Evolutionary conservation across 192 early-diverging fungal species (phyloP).

Genomic region (Dissophora ornata): DNA sequence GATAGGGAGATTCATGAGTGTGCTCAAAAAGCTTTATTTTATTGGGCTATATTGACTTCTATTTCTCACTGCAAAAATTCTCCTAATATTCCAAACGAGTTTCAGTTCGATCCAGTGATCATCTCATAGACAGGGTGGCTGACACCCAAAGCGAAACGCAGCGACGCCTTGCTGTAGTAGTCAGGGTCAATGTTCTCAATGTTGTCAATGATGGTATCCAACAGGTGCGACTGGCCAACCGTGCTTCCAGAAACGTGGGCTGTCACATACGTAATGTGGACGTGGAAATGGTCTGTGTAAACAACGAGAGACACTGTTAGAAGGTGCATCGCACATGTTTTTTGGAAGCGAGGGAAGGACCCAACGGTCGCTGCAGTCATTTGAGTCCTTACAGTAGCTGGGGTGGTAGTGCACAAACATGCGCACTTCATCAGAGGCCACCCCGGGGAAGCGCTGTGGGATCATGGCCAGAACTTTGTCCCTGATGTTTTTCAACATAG

Average conservation of each 20-base stretch:
- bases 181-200: constrained; percentile 68
- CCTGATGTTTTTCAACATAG: constrained; percentile 71
- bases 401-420: constrained; percentile 87
- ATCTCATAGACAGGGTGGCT: constrained; percentile 51
- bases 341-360: too few relatives aligned
- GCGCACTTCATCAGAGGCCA: constrained; percentile 69
- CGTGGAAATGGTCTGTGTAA: constrained; percentile 74
- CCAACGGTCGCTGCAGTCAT: too few relatives aligned
- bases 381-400: constrained; percentile 69
- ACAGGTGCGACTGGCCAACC: constrained; percentile 74
- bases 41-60: too few relatives aligned
- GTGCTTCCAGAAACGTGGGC: constrained; percentile 66
- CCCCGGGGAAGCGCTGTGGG: constrained; percentile 54
- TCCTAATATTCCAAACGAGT: too few relatives aligned
- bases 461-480: constrained; percentile 60
- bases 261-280: constrained; percentile 78
- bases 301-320: not conserved
- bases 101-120: constrained; percentile 1
- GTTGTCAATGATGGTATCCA: constrained; percentile 78
- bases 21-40: too few relatives aligned
- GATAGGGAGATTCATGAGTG: too few relatives aligned
- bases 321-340: too few relatives aligned
- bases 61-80: too few relatives aligned
- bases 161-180: constrained; percentile 73
- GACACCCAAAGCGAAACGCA: constrained; percentile 72